Conservation (phyloP, 2,329 filamentous ascomycete genomes). For the Teratosphaeria zuluensis region DNA sequence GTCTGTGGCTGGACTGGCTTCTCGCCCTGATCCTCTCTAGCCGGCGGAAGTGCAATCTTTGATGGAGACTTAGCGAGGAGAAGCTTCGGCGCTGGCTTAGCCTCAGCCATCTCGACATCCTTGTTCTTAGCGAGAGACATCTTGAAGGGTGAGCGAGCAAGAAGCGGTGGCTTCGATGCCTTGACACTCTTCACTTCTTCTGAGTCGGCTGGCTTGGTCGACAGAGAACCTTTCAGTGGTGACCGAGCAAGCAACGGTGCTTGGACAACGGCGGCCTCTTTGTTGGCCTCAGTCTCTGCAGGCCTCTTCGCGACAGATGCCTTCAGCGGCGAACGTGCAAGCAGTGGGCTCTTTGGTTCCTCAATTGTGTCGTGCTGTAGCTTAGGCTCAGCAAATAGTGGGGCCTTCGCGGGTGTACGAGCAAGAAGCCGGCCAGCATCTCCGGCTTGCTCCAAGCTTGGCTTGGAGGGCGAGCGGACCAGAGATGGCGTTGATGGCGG, state of each 20-base stretch:
- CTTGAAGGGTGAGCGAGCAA: slow-evolving; percentile 21
- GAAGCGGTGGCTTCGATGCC: slow-evolving; percentile 12
- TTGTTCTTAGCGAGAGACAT: slow-evolving; percentile 11
- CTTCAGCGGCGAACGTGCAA: slow-evolving; percentile 6
- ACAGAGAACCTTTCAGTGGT: neutral
- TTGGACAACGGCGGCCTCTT: neutral
- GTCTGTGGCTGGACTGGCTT: slow-evolving; percentile 6
- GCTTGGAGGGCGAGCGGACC: slow-evolving; percentile 7
- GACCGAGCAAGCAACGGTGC: slow-evolving; percentile 1
- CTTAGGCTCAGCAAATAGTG: slow-evolving; percentile 9
- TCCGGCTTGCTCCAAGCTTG: slow-evolving; percentile 3
- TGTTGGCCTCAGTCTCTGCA: neutral
- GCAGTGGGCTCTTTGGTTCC: slow-evolving; percentile 5
- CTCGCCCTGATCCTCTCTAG: slow-evolving; percentile 1
- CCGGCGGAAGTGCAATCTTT: slow-evolving; percentile 19
- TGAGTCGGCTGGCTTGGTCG: slow-evolving; percentile 1
- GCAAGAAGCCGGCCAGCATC: slow-evolving; percentile 15
- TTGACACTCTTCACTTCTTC: neutral
- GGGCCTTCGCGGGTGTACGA: slow-evolving; percentile 21
- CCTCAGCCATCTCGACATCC: slow-evolving; percentile 9
- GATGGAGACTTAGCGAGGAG: slow-evolving; percentile 26
- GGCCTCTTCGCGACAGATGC: neutral
- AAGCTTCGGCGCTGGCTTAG: slow-evolving; percentile 12
- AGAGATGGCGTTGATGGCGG: neutral
- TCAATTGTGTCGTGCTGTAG: neutral